Evolutionary conservation across 2,329 filamentous ascomycete genomes (phyloP), one percentile per base, ranked within the genome.

Genomic region (Celoporthe dispersa): DNA sequence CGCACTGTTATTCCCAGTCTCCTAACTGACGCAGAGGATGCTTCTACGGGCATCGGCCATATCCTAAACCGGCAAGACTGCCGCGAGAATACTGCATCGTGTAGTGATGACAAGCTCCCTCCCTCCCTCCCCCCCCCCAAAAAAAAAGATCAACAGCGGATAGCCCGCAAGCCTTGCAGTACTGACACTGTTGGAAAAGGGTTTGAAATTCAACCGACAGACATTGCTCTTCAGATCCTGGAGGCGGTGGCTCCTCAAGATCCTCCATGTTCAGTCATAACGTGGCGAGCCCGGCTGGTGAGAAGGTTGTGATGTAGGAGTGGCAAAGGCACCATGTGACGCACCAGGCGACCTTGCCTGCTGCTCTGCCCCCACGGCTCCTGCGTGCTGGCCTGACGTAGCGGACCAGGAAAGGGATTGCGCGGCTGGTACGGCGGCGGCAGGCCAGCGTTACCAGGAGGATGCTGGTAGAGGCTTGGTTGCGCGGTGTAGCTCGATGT

Each of bases 271-370:
- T 48, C 61, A 51, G n/a, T 51, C 41, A 25, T 33, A 48, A 51
- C 19, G 41, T 22, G 61, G 39, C 14, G 61, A 64, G 28, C 25
- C 31, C n/a, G 37, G 25, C 25, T 25, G 37, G 6, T 63, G 37
- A 22, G n/a, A 53, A 69, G 59, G 63, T 63, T 65, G 63, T 33
- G 57, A 66, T 59, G 59, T 62, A 51, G n/a, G 14, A 39, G 19
- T 76, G 74, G 76, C 73, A 74, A 73, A 76, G 78, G 76, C 75
- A 77, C 75, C 74, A 12, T 41, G 25, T 22, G 61, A 28, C n/a
- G 25, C 61, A 12, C 66, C 59, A 37, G 68, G 41, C 9, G 31
- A 25, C 16, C 60, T 62, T 33, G 64, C 44, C 31, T 63, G 62
- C 44, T 67, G 61, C 4, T 64, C 68, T n/a, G 12, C 3, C 12